phyloP scores from a whole-genome alignment of 257 asterid genomes.

The Rauvolfia tetraphylla region DNA sequence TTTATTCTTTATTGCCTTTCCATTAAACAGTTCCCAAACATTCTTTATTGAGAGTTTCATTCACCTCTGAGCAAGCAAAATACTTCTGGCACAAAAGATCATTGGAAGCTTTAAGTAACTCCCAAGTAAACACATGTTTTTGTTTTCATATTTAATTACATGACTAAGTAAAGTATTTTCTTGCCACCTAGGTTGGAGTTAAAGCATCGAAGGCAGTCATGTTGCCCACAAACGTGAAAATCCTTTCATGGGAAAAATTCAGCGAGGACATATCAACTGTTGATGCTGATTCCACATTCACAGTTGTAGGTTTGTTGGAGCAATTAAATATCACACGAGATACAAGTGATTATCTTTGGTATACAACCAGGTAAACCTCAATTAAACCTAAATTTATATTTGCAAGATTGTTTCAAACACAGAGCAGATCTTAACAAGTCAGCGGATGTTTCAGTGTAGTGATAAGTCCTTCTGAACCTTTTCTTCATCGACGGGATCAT shows the following conservation, averaged over 20 bases:
- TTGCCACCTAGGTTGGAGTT: conserved; percentile 46
- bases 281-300: conserved; percentile 54
- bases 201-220: conserved; percentile 48
- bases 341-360: conserved; percentile 89
- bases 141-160: neutral
- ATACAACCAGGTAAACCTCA: conserved; percentile 66
- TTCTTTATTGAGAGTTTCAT: neutral
- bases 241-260: conserved; percentile 70
- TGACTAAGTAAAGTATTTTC: neutral
- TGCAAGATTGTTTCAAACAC: neutral
- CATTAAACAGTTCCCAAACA: neutral
- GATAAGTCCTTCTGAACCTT: conserved; percentile 66
- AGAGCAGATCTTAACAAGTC: neutral
- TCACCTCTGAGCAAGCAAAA: neutral
- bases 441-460: conserved; percentile 43
- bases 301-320: conserved; percentile 70
- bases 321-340: conserved; percentile 92
- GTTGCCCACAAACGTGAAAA: conserved; percentile 45
- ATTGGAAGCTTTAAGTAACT: neutral
- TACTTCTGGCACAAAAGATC: neutral
- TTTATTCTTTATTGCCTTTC: no score
- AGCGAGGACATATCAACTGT: conserved; percentile 54
- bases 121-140: neutral
- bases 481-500: conserved; percentile 47
- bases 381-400: neutral